Base-by-base conservation (phyloP, 345 rosid genomes). In the Salix purpurea region DNA sequence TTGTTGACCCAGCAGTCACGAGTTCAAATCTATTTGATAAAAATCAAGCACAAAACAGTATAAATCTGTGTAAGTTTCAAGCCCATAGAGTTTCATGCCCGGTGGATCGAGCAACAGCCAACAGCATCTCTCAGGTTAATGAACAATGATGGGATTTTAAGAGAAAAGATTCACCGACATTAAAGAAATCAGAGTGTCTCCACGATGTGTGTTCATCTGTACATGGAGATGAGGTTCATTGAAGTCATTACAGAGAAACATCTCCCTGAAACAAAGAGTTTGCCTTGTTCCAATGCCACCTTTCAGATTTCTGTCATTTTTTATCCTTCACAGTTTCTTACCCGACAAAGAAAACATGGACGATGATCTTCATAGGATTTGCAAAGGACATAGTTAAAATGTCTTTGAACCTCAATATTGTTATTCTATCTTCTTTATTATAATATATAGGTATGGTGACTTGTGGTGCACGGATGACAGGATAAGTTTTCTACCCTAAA, bases 211-310 rank as follows among this genome's bases (percentile, higher is more conserved):
- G 58, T 30, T 74, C 75, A 79, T 79, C 74, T 69, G 61, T 37
- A 12, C 62, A n/a, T n/a, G 3, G 58, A 19, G 70, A 74, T 61
- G 21, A n/a, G 16, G 48, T 32, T 13, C 28, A 44, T 74, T 65
- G 48, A 65, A 67, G 77, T 76, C 74, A 79, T 30, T 36, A 76
- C 46, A 71, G 39, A 19, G 16, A 37, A 34, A 65, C 58, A 50
- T 75, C 73, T 69, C 82, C 86, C 21, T 54, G 58, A 73, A 60
- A 84, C 82, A 80, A 62, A 82, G 82, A 74, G 36, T 62, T 75
- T 62, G 75, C 69, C 78, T 68, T 61, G 26, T 60, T 40, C 62
- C 70, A 32, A 42, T 23, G 81, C 77, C 81, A 77, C 68, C 71
- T 39, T 58, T 15, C 18, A 26, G 15, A 21, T 58, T 37, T 72